Base-by-base conservation (phyloP, 352 stramenopile genomes). In the Plasmopara halstedii region DNA sequence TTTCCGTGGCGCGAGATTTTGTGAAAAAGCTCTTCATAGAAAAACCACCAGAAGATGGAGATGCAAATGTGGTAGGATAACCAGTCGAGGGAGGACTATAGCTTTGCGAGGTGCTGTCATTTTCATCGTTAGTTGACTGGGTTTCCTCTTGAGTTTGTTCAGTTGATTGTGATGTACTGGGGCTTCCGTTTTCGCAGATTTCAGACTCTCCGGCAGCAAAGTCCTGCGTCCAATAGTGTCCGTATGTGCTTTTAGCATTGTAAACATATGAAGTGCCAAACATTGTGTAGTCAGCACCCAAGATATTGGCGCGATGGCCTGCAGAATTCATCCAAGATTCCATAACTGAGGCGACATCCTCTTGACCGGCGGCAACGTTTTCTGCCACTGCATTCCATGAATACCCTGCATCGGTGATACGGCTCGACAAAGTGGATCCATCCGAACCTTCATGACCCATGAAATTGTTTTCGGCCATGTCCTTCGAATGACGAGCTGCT, bases 191-290 rank as follows among this genome's bases (percentile, higher is more conserved):
- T 17, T 64, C 56, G 19, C 65, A 75, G 6, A 29, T 9, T n/a
- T 75, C 65, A 1, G 47, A 56, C 6, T 58, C 54, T 26, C 66
- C 46, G 6, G 58, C 39, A n/a, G 55, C 67, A 39, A 84, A 82
- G 49, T 69, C 53, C 49, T 84, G 72, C 0, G 67, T 80, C 69
- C 69, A 84, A 46, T 76, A 84, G 57, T 71, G 46, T 41, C 70
- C 68, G 58, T 72, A 76, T 20, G 52, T 65, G 10, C 25, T 63
- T 19, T 26, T 25, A 2, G 32, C 33, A 22, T 31, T 60, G 58
- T 74, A 74, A 2, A 50, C 56, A 36, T 70, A 74, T 0, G 56
- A 58, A 4, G 42, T 56, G 19, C 64, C 64, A 14, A 74, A 45
- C 53, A 70, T 67, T 25, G 53, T 71, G 57, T 71, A 74, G 17